These are phyloP conservation scores for Gloeophyllum trabeum DNA, from an alignment of 768 basidiomycete genomes.

Conservation along the genomic window DNA sequence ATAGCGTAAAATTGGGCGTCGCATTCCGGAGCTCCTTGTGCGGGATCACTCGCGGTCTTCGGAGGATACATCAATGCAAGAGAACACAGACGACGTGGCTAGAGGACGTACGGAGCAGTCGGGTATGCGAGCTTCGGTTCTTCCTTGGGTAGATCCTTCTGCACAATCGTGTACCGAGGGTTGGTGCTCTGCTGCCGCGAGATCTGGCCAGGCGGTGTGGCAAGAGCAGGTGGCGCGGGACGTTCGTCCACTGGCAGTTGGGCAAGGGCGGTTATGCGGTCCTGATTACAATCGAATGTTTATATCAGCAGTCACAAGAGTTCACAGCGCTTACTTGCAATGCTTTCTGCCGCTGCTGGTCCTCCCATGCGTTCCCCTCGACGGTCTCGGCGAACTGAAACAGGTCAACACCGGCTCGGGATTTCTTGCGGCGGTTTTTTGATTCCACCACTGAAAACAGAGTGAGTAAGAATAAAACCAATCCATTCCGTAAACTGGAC, in stretches of 20 bases:
- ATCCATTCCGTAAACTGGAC: constrained; percentile 6
- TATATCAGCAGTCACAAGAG: neutral
- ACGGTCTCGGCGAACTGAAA: constrained; percentile 80
- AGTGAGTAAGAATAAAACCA: neutral
- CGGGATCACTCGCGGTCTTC: constrained; percentile 46
- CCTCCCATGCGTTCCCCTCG: constrained; percentile 57
- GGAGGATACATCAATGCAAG: neutral
- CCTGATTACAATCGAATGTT: constrained; percentile 7
- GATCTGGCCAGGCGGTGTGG: neutral
- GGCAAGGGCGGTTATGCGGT: constrained; percentile 14
- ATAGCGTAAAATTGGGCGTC: constrained; percentile 46
- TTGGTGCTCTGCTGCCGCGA: constrained; percentile 5
- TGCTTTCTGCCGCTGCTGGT: constrained; percentile 40
- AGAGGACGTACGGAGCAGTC: constrained; percentile 14
- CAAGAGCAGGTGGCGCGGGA: constrained; percentile 1
- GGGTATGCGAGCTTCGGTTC: constrained; percentile 3
- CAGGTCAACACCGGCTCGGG: constrained; percentile 40
- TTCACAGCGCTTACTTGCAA: constrained; percentile 48
- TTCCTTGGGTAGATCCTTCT: neutral
- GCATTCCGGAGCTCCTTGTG: constrained; percentile 30
- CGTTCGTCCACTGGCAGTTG: no score
- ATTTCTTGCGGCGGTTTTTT: constrained; percentile 47
- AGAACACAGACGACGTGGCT: neutral
- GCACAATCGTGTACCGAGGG: constrained; percentile 9
- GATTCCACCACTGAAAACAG: constrained; percentile 49